Evolutionary conservation across 106 monocot species (phyloP), one percentile per base, ranked within the genome.

Genomic region (Cymbidium sinense): DNA sequence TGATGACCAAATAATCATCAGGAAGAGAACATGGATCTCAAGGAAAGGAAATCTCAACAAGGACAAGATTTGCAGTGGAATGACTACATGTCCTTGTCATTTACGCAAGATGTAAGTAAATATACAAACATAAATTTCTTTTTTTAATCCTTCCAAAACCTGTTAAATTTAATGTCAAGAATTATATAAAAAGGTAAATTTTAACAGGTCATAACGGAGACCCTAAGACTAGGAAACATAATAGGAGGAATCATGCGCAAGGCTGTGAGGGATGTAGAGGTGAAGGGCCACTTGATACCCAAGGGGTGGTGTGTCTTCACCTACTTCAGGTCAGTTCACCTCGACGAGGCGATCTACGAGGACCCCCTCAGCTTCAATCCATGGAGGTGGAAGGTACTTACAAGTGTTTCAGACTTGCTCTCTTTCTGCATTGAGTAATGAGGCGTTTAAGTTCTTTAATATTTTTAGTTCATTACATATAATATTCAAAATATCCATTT

Each of bases 271-370:
- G 93, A 93, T 71, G 80, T 91, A 31, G 91, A 88, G 80, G 82
- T 96, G 50, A 93, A 91, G 64, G 96, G 93, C 28, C 80, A 93
- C 70, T 84, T 93, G 54, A 91, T 96, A 36, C 96, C 96, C 29
- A 91, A 96, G 70, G 96, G 91, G 12, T 96, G 96, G 96, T 96
- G 93, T 34, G 89, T 93, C 10, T 89, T 93, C 81, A 82, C 85
- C 50, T 96, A 96, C 81, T 93, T 96, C 43, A 75, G 96, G 75
- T 96, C 96, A 18, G 85, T 93, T 51, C 96, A 96, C 76, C 93
- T 96, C 10, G 96, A 96, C 44, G 80, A 85, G 15, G 11, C 35
- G 54, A 52, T 85, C 74, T 93, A 96, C 39, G 85, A 82, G 3
- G 89, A 96, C 11, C 86, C 96, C 10, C 74, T 88, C 82, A 74